Evolutionary conservation across 345 rosid species (phyloP).

Genomic region (Bruguiera sexangula): DNA sequence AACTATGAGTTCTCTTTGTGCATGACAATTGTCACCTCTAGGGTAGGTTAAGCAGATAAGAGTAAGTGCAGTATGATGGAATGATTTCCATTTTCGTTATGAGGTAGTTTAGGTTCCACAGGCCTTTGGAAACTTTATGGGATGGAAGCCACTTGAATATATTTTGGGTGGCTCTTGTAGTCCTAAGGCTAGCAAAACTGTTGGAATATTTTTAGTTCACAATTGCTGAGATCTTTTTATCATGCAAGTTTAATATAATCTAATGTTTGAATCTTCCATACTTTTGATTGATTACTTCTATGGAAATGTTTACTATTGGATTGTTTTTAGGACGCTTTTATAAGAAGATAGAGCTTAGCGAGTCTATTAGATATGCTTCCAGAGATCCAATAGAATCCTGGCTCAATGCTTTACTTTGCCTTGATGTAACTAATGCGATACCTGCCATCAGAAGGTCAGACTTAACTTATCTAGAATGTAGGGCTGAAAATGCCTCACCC

Average conservation of each 20-base stretch:
- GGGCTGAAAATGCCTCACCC: background rate
- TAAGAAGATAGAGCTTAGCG: conserved; percentile 84
- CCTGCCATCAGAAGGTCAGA: conserved; percentile 69
- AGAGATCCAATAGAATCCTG: conserved; percentile 97
- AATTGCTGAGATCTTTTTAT: background rate
- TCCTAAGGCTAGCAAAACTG: background rate
- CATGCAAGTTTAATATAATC: background rate
- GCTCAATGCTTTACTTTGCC: conserved; percentile 87
- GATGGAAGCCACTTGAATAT: background rate
- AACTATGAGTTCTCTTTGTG: background rate
- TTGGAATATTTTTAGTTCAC: background rate
- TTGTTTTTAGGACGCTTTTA: conserved; percentile 66
- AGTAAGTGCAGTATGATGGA: background rate
- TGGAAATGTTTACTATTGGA: conserved; percentile 13
- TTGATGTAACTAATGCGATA: conserved; percentile 67
- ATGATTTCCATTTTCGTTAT: background rate
- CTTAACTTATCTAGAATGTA: conserved; percentile 3
- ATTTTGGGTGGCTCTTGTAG: background rate
- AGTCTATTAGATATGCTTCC: conserved; percentile 89
- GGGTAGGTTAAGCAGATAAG: background rate
- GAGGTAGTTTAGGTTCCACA: background rate
- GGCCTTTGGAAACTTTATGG: background rate
- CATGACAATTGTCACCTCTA: background rate
- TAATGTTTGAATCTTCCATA: background rate
- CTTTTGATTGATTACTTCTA: background rate